Conservation (phyloP, 805 yeast genomes). For the Metschnikowia arizonensis region DNA sequence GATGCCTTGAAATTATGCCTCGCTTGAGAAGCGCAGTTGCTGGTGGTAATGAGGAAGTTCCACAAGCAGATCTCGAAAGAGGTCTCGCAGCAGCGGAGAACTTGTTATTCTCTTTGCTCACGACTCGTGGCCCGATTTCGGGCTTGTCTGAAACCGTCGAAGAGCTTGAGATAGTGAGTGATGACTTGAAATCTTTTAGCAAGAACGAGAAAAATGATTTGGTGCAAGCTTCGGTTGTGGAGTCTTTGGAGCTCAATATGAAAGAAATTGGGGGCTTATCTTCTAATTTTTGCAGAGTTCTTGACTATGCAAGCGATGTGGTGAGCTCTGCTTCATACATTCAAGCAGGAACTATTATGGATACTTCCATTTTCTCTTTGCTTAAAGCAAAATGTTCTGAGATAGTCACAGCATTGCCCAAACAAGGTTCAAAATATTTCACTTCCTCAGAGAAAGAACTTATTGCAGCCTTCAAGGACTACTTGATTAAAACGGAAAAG, state of each 20-base stretch:
- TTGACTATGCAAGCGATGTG: constrained; percentile 14
- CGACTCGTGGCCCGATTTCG: constrained; percentile 46
- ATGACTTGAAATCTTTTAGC: constrained; percentile 17
- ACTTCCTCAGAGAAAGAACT: constrained; percentile 17
- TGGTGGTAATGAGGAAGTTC: constrained; percentile 66
- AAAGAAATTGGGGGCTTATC: constrained; percentile 12
- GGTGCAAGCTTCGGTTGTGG: constrained; percentile 16
- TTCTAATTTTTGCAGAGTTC: constrained; percentile 9
- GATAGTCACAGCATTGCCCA: constrained; percentile 6
- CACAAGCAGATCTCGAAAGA: constrained; percentile 66
- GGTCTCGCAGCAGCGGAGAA: constrained; percentile 78
- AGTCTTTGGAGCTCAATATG: constrained; percentile 20
- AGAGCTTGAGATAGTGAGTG: constrained; percentile 14
- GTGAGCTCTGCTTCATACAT: constrained; percentile 8
- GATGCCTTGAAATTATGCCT: constrained; percentile 76
- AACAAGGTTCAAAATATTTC: constrained; percentile 3
- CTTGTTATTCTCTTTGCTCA: constrained; percentile 53
- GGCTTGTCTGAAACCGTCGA: constrained; percentile 25
- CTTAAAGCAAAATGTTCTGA: constrained; percentile 8
- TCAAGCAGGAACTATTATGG: neutral
- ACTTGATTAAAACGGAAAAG: constrained; percentile 21
- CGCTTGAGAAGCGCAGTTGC: constrained; percentile 64
- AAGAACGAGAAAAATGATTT: constrained; percentile 12
- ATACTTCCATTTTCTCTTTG: constrained; percentile 6
- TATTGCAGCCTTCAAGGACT: constrained; percentile 20